Evolutionary conservation across 805 yeast species (phyloP).

Genomic region (Citeromyces nyonsensis): DNA sequence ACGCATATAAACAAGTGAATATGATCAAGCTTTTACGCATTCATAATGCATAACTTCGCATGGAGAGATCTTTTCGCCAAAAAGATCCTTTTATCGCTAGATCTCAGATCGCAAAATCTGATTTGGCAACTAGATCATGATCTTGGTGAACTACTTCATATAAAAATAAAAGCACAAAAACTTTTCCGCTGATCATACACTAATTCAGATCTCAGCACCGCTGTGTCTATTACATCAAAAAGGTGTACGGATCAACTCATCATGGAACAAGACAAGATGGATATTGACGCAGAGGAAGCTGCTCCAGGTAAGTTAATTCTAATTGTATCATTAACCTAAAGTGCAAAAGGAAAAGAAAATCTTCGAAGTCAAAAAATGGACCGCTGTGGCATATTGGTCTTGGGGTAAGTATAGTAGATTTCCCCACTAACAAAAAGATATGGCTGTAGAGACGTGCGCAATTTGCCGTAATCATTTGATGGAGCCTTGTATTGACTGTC

Average conservation of each 20-base stretch:
- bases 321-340: conserved; percentile 6
- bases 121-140: too few species aligned
- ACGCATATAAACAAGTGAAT: too few species aligned
- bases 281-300: conserved; percentile 1
- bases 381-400: conserved; percentile 99
- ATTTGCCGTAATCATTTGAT: conserved; percentile 94
- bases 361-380: conserved; percentile 94
- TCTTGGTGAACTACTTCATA: too few species aligned
- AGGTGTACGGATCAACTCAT: not conserved
- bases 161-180: too few species aligned
- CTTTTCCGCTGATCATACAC: too few species aligned
- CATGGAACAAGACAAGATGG: conserved; percentile 1
- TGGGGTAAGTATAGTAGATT: conserved; percentile 47
- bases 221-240: not conserved
- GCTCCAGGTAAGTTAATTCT: conserved; percentile 2
- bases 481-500: conserved; percentile 98
- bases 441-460: conserved; percentile 91
- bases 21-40: too few species aligned
- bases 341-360: conserved; percentile 36
- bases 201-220: not conserved
- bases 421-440: conserved; percentile 21
- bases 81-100: too few species aligned
- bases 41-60: too few species aligned
- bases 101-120: too few species aligned
- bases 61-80: too few species aligned